These are phyloP conservation scores for Periconia sp. DNA, from an alignment of 2,329 filamentous ascomycete species.

Conservation along the genomic window DNA sequence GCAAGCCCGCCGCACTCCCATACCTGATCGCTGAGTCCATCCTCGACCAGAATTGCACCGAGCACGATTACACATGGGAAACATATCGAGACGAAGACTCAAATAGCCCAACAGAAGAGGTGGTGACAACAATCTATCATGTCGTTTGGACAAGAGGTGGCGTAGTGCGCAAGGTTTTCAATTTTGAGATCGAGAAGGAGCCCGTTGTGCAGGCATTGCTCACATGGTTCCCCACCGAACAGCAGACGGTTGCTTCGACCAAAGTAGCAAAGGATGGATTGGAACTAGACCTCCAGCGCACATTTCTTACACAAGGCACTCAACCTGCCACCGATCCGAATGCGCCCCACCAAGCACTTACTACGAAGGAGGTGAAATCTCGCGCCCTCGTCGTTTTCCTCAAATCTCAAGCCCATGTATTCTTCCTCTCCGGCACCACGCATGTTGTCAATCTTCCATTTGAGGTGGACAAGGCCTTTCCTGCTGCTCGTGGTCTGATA, in stretches of 20 bases:
- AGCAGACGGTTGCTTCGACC: constrained; percentile 13
- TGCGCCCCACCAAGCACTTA: constrained; percentile 17
- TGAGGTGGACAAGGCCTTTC: constrained; percentile 84
- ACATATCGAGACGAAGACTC: constrained; percentile 54
- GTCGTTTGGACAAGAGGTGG: constrained; percentile 90
- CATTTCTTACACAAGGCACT: constrained; percentile 35
- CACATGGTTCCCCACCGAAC: constrained; percentile 70
- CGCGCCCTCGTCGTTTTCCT: constrained; percentile 84
- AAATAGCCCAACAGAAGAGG: constrained; percentile 69
- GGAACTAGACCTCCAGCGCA: constrained; percentile 18
- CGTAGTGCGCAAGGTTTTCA: constrained; percentile 81
- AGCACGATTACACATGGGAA: constrained; percentile 75
- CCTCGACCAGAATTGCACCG: constrained; percentile 66
- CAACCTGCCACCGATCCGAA: constrained; percentile 34
- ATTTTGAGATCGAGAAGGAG: constrained; percentile 84
- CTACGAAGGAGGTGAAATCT: constrained; percentile 28
- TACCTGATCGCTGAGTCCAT: constrained; percentile 82
- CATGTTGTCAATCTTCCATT: constrained; percentile 94
- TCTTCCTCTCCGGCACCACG: constrained; percentile 83
- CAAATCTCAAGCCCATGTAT: constrained; percentile 89
- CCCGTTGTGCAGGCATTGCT: constrained; percentile 82
- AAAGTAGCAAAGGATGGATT: constrained; percentile 9
- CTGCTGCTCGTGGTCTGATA: constrained; percentile 79
- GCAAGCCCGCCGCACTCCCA: constrained; percentile 80
- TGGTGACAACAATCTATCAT: constrained; percentile 72